Base-by-base conservation (phyloP, 2,329 filamentous ascomycete species). In the Neopestalotiopsis clavispora region DNA sequence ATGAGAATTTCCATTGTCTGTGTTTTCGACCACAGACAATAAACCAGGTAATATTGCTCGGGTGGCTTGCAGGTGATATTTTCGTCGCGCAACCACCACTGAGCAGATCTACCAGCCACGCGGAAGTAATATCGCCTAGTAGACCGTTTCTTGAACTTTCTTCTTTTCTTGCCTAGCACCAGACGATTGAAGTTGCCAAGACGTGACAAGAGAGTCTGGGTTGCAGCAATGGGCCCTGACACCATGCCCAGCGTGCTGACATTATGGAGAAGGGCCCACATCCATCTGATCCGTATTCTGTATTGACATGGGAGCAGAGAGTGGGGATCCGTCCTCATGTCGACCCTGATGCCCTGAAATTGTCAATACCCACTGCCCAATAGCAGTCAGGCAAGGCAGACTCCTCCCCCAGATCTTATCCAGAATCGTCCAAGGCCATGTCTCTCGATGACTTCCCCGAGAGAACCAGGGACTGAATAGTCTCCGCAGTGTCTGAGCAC, bases 381-480 rank as follows among this genome's bases (percentile, higher is more conserved):
- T 52, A 20, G 45, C 14, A 52, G n/a, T 20, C 9, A 1, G 14
- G 9, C 45, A 38, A n/a, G 45, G n/a, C 4, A 52, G 9, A 23
- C 45, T 52, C 45, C 45, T 52, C 45, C 45, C n/a, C 45, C 45
- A 52, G 45, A 52, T 52, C 45, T 52, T 52, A 52, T n/a, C 45
- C 45, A 52, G 17, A 52, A 14, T 52, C 45, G 45, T 52, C 45
- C 45, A 52, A 38, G 34, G 3, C n/a, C 17, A 17, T 17, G 45
- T 52, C 17, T 52, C 17, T n/a, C n/a, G 45, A 52, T 20, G 45
- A 52, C 45, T n/a, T 52, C 45, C 45, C 45, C 45, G 45, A 52
- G 6, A 52, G n/a, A 20, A 52, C 23, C 45, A 52, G 20, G 45
- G 45, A 20, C 17, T 23, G 23, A 28, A 52, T 23, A 17, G n/a